Evolutionary conservation across 1,139 yeast genomes (phyloP).

Genomic region (Blastobotrys petasosporus): DNA sequence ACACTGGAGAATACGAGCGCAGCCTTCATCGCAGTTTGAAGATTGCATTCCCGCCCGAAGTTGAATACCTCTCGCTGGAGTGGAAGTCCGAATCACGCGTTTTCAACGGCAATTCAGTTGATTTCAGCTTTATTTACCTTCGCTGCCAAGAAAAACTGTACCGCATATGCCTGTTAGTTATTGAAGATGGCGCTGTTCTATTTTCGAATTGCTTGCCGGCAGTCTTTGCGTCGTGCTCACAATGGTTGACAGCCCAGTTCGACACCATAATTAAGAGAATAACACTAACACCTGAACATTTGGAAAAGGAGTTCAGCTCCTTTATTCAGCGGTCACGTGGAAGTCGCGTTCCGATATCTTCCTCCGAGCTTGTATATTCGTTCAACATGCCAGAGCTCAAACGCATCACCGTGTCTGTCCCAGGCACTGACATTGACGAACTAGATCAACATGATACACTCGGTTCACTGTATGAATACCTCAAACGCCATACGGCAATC

Average conservation of each 20-base stretch:
- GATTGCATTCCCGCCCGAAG: neutral
- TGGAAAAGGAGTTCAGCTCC: constrained; percentile 12
- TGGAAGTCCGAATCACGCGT: constrained; percentile 11
- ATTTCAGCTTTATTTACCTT: constrained; percentile 9
- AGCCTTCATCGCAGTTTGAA: constrained; percentile 5
- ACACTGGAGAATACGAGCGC: constrained; percentile 11
- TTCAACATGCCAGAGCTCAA: constrained; percentile 14
- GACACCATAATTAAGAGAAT: constrained; percentile 16
- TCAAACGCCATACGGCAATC: constrained; percentile 17
- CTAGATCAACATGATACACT: constrained; percentile 10
- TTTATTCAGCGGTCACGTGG: constrained; percentile 9
- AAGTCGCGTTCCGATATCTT: neutral
- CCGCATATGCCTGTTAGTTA: constrained; percentile 9
- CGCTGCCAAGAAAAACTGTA: constrained; percentile 5
- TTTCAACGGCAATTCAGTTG: constrained; percentile 2
- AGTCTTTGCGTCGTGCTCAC: constrained; percentile 8
- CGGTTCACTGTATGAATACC: constrained; percentile 16
- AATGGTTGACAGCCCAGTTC: constrained; percentile 17
- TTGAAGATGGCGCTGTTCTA: constrained; percentile 12
- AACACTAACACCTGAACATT: constrained; percentile 8
- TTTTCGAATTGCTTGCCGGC: constrained; percentile 18
- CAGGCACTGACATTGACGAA: constrained; percentile 16
- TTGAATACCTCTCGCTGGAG: constrained; percentile 3
- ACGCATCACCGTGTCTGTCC: constrained; percentile 18
- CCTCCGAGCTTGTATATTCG: constrained; percentile 19